These are phyloP conservation scores for Ceratocystis eucalypticola DNA, from an alignment of 2,329 filamentous ascomycete species.

Conservation along the genomic window DNA sequence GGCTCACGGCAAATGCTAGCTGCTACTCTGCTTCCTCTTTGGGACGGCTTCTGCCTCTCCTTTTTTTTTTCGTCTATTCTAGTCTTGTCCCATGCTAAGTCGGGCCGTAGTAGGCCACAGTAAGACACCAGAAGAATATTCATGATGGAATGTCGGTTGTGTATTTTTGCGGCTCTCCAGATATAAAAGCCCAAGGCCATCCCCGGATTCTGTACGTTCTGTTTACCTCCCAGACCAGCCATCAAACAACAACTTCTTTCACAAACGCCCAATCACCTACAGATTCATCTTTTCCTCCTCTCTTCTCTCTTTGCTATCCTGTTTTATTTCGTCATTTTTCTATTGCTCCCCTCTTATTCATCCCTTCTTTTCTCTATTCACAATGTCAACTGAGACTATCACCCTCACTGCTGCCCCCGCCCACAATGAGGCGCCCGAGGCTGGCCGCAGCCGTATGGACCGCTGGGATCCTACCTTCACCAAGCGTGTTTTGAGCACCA, in stretches of 20 bases:
- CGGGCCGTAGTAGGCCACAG: not conserved
- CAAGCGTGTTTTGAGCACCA: constrained; percentile 55
- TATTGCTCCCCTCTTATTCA: not conserved
- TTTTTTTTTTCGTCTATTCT: not conserved
- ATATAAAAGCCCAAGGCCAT: constrained; percentile 11
- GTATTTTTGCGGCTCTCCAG: constrained; percentile 12
- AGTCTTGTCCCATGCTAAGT: not conserved
- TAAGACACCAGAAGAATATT: not conserved
- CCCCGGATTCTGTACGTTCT: not conserved
- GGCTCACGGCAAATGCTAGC: not conserved
- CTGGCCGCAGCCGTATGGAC: constrained; percentile 13
- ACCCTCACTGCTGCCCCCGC: constrained; percentile 9
- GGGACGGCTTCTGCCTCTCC: not conserved
- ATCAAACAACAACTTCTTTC: not conserved
- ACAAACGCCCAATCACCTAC: not conserved
- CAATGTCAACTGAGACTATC: constrained; percentile 9
- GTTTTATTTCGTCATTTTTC: not conserved
- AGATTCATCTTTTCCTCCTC: not conserved
- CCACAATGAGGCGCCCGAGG: not conserved
- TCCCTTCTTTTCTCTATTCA: not conserved
- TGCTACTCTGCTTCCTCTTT: not conserved
- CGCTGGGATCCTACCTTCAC: constrained; percentile 58
- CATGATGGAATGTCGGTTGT: constrained; percentile 9
- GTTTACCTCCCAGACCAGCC: not conserved
- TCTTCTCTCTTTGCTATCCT: not conserved